A percentile compares a stretch with the other conserved stretches of the same genome.
These are phyloP conservation scores for Elaeis oleifera DNA, from an alignment of 202 grass and related monocot species.

Conservation along the genomic window DNA sequence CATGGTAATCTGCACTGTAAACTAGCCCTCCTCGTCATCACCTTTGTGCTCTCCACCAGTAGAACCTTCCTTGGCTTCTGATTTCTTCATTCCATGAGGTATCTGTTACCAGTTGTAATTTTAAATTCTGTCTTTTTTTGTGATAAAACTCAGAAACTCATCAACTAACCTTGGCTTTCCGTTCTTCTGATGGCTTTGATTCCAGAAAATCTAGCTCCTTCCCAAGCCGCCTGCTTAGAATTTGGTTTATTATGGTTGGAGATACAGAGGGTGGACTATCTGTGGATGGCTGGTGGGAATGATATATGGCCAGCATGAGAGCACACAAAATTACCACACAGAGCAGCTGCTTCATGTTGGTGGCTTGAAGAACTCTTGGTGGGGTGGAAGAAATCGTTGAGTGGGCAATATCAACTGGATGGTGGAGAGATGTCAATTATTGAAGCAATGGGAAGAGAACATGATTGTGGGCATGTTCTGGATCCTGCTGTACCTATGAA, in stretches of 20 bases:
- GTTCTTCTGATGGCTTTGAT: background rate
- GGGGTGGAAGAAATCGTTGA: background rate
- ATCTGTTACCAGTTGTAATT: background rate
- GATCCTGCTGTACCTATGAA: background rate
- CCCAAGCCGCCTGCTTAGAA: background rate
- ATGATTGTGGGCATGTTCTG: background rate
- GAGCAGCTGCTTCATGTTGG: conserved; percentile 1
- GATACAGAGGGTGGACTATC: background rate
- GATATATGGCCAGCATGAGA: background rate
- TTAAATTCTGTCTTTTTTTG: background rate
- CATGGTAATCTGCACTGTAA: conserved; percentile 8
- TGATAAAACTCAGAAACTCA: no score
- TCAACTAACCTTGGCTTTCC: background rate
- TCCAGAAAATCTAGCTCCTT: background rate
- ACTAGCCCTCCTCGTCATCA: background rate
- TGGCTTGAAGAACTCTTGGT: background rate
- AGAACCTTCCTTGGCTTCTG: background rate
- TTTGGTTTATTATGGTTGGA: background rate
- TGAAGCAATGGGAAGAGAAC: background rate
- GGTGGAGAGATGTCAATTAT: background rate
- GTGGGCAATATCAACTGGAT: background rate
- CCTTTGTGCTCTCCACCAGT: background rate
- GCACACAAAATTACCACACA: background rate
- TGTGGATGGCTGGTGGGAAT: background rate
- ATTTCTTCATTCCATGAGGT: background rate